phyloP scores from a whole-genome alignment of 257 asterid genomes.

The Penstemon eatonii region DNA sequence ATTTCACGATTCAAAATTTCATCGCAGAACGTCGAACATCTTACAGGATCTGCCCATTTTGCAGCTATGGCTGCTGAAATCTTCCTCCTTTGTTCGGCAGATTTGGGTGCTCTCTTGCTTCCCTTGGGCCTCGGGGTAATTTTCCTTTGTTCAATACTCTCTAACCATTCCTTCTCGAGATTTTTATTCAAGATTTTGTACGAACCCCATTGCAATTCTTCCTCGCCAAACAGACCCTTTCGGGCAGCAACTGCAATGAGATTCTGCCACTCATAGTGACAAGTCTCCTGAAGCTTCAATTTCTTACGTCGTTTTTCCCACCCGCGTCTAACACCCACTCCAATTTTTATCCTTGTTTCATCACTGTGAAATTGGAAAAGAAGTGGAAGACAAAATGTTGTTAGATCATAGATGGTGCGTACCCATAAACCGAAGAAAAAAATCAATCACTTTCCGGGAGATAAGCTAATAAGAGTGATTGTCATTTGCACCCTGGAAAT shows the following conservation, averaged over 20 bases:
- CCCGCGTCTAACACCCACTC: constrained; percentile 75
- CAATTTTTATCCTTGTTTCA: constrained; percentile 80
- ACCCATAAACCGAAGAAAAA: not conserved
- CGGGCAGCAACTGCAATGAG: constrained; percentile 72
- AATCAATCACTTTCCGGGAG: not conserved
- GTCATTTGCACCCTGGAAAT: no score
- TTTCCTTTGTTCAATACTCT: constrained; percentile 66
- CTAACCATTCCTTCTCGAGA: constrained; percentile 64
- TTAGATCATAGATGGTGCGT: no score
- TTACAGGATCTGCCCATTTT: constrained; percentile 97
- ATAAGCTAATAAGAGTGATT: no score
- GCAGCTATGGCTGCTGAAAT: constrained; percentile 87
- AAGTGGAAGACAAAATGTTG: not conserved
- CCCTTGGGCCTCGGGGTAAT: constrained; percentile 51
- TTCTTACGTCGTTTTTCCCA: constrained; percentile 86
- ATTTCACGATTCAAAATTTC: no score
- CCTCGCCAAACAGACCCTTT: constrained; percentile 71
- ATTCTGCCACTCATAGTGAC: constrained; percentile 78
- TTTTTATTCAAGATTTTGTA: constrained; percentile 53
- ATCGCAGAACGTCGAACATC: not conserved
- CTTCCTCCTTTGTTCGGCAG: constrained; percentile 88
- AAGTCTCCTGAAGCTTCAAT: constrained; percentile 74
- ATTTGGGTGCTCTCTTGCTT: constrained; percentile 84
- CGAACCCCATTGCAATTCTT: constrained; percentile 80
- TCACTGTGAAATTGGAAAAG: constrained; percentile 42